Evolutionary conservation across 768 basidiomycete genomes (phyloP).

Genomic region (Termitomyces sp.): DNA sequence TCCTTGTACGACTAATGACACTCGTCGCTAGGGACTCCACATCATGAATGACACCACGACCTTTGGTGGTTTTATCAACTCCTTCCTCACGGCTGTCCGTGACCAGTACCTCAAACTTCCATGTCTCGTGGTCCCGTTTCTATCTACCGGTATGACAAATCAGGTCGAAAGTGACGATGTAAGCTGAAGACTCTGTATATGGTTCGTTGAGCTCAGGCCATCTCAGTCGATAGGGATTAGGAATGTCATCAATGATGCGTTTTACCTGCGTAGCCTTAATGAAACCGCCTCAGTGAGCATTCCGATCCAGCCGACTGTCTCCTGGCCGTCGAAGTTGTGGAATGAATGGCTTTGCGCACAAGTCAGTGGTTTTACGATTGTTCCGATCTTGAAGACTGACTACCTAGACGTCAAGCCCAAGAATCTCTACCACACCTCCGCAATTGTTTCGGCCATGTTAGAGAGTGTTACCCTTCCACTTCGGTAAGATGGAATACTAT

Average conservation of each 20-base stretch:
- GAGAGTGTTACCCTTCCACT: slow-evolving; percentile 57
- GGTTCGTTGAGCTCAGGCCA: slow-evolving; percentile 9
- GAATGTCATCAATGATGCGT: slow-evolving; percentile 57
- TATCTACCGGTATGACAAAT: slow-evolving; percentile 37
- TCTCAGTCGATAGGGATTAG: slow-evolving; percentile 32
- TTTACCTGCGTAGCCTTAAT: slow-evolving; percentile 47
- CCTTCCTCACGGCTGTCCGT: slow-evolving; percentile 55
- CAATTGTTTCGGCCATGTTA: slow-evolving; percentile 54
- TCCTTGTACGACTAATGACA: background rate
- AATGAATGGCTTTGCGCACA: slow-evolving; percentile 17
- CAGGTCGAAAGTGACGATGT: slow-evolving; percentile 39
- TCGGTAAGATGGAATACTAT: slow-evolving; percentile 34
- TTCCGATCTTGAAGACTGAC: background rate
- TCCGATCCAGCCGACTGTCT: slow-evolving; percentile 42
- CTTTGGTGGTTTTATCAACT: slow-evolving; percentile 63
- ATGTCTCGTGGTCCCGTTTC: slow-evolving; percentile 50
- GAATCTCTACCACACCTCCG: slow-evolving; percentile 48
- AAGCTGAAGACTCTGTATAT: slow-evolving; percentile 18
- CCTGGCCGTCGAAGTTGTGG: slow-evolving; percentile 37
- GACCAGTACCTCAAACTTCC: slow-evolving; percentile 71
- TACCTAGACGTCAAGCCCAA: slow-evolving; percentile 18
- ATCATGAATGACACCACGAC: slow-evolving; percentile 54
- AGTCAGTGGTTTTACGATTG: slow-evolving; percentile 16
- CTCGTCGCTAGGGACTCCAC: slow-evolving; percentile 57
- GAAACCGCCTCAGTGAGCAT: slow-evolving; percentile 48